Conservation (phyloP, 371 early-diverging fungal species). For the Polyrhizophydium stewartii region DNA sequence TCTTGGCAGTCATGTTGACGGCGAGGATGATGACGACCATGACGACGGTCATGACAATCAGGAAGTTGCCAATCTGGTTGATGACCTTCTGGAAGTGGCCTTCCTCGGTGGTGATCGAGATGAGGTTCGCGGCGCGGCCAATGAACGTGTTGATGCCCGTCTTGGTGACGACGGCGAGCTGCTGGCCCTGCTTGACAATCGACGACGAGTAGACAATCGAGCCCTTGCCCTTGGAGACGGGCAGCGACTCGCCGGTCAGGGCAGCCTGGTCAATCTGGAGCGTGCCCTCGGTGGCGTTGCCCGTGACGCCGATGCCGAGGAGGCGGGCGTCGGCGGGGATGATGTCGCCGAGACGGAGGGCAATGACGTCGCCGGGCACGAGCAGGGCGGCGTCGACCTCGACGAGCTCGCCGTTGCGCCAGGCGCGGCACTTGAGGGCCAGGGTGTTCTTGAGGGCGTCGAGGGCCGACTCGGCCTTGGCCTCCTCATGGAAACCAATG, state of each 20-base stretch:
- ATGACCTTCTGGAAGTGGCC: slow-evolving; percentile 90
- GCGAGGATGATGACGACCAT: slow-evolving; percentile 81
- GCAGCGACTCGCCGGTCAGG: slow-evolving; percentile 90
- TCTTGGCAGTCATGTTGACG: slow-evolving; percentile 31
- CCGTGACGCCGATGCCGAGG: slow-evolving; percentile 79
- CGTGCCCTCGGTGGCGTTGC: slow-evolving; percentile 68
- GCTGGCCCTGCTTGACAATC: slow-evolving; percentile 80
- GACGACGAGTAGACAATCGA: slow-evolving; percentile 81
- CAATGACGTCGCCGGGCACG: slow-evolving; percentile 83
- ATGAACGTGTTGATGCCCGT: slow-evolving; percentile 89
- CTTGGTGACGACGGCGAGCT: slow-evolving; percentile 77
- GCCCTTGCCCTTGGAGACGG: slow-evolving; percentile 76
- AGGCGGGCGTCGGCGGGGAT: slow-evolving; percentile 89
- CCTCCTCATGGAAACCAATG: slow-evolving; percentile 88
- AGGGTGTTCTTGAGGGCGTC: slow-evolving; percentile 87
- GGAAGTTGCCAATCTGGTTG: slow-evolving; percentile 88
- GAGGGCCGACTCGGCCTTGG: slow-evolving; percentile 85
- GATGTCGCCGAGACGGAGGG: slow-evolving; percentile 88
- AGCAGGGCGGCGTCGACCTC: slow-evolving; percentile 71
- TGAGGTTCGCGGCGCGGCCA: slow-evolving; percentile 87
- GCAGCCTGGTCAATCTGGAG: slow-evolving; percentile 93
- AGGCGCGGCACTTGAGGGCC: slow-evolving; percentile 75
- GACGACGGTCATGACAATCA: slow-evolving; percentile 70
- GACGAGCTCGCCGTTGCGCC: slow-evolving; percentile 72
- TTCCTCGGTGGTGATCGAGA: slow-evolving; percentile 74